Conservation (phyloP, 768 basidiomycete species). For the Lentinula aciculospora region DNA sequence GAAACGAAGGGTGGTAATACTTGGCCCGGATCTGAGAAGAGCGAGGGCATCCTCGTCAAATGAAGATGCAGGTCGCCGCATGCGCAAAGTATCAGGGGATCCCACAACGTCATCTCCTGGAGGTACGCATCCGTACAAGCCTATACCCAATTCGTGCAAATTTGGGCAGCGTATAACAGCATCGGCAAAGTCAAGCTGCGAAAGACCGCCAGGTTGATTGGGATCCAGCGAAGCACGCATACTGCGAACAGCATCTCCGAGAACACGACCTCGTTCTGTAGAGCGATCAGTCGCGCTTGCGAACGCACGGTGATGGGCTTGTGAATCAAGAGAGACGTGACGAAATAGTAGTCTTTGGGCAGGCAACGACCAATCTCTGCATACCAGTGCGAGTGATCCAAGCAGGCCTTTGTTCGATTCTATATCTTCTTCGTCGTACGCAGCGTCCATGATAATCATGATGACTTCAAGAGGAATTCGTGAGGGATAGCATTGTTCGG, state of each 20-base stretch:
- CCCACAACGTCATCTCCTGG: conserved; percentile 48
- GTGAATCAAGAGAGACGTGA: conserved; percentile 47
- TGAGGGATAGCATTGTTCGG: background rate
- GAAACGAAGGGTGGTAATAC: conserved; percentile 49
- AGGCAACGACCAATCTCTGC: conserved; percentile 57
- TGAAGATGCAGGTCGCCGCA: conserved; percentile 45
- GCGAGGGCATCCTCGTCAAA: conserved; percentile 49
- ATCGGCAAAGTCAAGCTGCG: conserved; percentile 49
- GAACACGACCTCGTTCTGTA: conserved; percentile 40
- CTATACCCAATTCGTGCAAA: conserved; percentile 47
- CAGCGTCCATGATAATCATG: conserved; percentile 1
- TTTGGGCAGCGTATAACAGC: conserved; percentile 58
- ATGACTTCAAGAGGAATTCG: background rate
- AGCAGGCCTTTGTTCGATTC: background rate
- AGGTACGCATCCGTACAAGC: conserved; percentile 53
- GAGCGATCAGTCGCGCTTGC: conserved; percentile 40
- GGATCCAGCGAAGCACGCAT: conserved; percentile 58
- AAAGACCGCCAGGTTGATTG: conserved; percentile 58
- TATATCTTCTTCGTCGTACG: background rate
- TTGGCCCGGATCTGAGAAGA: conserved; percentile 49
- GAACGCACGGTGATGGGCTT: conserved; percentile 51
- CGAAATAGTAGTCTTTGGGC: conserved; percentile 64
- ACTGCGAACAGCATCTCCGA: conserved; percentile 47
- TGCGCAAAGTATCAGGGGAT: conserved; percentile 37
- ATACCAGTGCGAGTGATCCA: conserved; percentile 37